A percentile compares a stretch with the other conserved stretches of the same genome.
Conservation (phyloP, 2,329 filamentous ascomycete genomes). For the Cercospora sp. region DNA sequence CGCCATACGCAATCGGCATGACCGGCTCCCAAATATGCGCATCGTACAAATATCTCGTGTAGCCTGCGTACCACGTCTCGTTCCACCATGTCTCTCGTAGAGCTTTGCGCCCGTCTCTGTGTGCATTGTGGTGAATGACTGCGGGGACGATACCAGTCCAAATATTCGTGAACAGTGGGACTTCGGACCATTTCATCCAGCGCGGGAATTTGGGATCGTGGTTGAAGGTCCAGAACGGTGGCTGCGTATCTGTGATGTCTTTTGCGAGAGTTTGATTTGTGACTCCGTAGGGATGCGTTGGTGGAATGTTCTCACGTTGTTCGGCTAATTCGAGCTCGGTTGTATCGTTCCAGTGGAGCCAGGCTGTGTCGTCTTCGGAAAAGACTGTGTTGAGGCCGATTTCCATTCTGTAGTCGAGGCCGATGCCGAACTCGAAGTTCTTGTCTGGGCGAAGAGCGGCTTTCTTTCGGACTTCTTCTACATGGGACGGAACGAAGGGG, state of each 20-base stretch:
- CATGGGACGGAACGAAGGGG: slow-evolving; percentile 23
- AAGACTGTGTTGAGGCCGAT: slow-evolving; percentile 33
- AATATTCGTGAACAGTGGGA: slow-evolving; percentile 31
- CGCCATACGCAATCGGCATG: slow-evolving; percentile 38
- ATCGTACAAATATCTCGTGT: slow-evolving; percentile 25
- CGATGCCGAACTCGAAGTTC: slow-evolving; percentile 37
- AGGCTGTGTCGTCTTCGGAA: slow-evolving; percentile 33
- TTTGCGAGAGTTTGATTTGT: slow-evolving; percentile 15
- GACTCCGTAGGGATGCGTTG: slow-evolving; percentile 16
- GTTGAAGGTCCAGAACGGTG: slow-evolving; percentile 31
- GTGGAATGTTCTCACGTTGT: slow-evolving; percentile 10
- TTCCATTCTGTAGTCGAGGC: slow-evolving; percentile 33
- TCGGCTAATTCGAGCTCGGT: slow-evolving; percentile 21
- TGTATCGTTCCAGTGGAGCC: slow-evolving; percentile 26
- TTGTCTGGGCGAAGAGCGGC: slow-evolving; percentile 45
- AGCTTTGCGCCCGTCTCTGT: slow-evolving; percentile 24
- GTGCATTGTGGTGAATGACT: slow-evolving; percentile 32
- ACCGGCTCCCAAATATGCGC: slow-evolving; percentile 21
- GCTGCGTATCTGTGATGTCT: slow-evolving; percentile 28
- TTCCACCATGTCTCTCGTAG: slow-evolving; percentile 30
- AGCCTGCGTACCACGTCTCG: slow-evolving; percentile 27
- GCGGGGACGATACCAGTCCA: slow-evolving; percentile 29
- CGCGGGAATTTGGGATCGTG: slow-evolving; percentile 25
- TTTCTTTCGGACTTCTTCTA: slow-evolving; percentile 29
- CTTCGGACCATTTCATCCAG: slow-evolving; percentile 25